Evolutionary conservation across 2,329 filamentous ascomycete species (phyloP).

Genomic region (Lecanicillium sp.): DNA sequence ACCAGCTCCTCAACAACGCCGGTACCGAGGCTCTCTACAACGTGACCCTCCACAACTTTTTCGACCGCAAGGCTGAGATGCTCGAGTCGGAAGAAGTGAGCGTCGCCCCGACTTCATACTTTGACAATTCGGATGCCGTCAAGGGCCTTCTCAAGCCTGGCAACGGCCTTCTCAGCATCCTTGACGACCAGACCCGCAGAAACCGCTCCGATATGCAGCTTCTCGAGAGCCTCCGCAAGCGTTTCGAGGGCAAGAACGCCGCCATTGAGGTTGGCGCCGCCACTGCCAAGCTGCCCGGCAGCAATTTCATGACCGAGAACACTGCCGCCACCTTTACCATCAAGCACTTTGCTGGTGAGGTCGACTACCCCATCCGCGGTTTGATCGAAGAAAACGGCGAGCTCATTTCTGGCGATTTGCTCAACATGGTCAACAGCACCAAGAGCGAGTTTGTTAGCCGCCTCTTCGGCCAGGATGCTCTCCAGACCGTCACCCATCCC

Average conservation of each 20-base stretch:
- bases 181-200: constrained; percentile 91
- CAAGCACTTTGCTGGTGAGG: constrained; percentile 92
- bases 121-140: constrained; percentile 93
- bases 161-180: constrained; percentile 86
- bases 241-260: constrained; percentile 91
- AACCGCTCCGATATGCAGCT: constrained; percentile 86
- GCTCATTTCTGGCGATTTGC: constrained; percentile 88
- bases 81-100: constrained; percentile 90
- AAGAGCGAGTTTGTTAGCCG: constrained; percentile 84
- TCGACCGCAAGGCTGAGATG: constrained; percentile 87
- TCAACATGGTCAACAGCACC: constrained; percentile 85
- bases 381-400: constrained; percentile 94
- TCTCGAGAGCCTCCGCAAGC: constrained; percentile 81
- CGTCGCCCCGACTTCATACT: constrained; percentile 90
- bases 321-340: constrained; percentile 77
- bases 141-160: constrained; percentile 85
- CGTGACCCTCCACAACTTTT: constrained; percentile 90
- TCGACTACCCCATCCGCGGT: constrained; percentile 84
- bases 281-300: constrained; percentile 72
- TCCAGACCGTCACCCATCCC: constrained; percentile 90
- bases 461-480: constrained; percentile 90
- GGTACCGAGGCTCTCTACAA: constrained; percentile 91
- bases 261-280: constrained; percentile 75
- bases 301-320: constrained; percentile 84
- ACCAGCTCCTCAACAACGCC: constrained; percentile 92